Conservation (phyloP, 2,329 filamentous ascomycete genomes). For the Teratosphaeria destructans region DNA sequence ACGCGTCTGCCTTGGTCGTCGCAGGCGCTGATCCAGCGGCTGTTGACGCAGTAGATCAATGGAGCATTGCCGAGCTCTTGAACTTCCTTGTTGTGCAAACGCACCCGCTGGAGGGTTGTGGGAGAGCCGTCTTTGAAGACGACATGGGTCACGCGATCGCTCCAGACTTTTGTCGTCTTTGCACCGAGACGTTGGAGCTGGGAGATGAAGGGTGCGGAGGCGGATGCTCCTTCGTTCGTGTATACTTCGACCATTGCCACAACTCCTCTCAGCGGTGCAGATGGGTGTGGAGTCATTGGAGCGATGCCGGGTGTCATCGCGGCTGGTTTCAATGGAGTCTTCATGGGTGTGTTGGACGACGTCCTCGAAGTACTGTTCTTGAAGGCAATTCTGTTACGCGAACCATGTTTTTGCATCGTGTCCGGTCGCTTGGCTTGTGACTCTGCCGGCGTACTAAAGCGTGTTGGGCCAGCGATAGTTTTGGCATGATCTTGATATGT, state of each 20-base stretch:
- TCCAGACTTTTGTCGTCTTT: constrained; percentile 26
- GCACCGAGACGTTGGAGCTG: constrained; percentile 27
- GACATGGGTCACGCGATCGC: constrained; percentile 27
- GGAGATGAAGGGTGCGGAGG: constrained; percentile 24
- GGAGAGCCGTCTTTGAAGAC: constrained; percentile 30
- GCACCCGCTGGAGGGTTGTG: constrained; percentile 23
- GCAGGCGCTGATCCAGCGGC: constrained; percentile 28
- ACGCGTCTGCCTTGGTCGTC: constrained; percentile 21
- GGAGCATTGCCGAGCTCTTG: constrained; percentile 12
- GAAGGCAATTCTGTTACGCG: constrained; percentile 20
- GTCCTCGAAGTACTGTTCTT: constrained; percentile 9
- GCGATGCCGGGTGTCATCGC: constrained; percentile 17
- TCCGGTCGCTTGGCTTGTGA: constrained; percentile 15
- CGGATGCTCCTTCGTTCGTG: constrained; percentile 26
- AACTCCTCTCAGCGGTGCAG: constrained; percentile 22
- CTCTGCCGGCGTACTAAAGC: constrained; percentile 18
- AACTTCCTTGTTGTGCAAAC: constrained; percentile 23
- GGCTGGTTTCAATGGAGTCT: constrained; percentile 19
- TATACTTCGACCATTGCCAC: constrained; percentile 27
- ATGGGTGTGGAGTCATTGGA: constrained; percentile 27
- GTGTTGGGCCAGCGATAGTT: constrained; percentile 16
- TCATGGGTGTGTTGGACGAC: constrained; percentile 18
- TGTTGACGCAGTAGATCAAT: constrained; percentile 27
- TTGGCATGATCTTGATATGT: constrained; percentile 9
- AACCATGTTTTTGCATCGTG: constrained; percentile 17